phyloP scores from a whole-genome alignment of 192 early-diverging fungal species.

The Geranomyces michiganensis region DNA sequence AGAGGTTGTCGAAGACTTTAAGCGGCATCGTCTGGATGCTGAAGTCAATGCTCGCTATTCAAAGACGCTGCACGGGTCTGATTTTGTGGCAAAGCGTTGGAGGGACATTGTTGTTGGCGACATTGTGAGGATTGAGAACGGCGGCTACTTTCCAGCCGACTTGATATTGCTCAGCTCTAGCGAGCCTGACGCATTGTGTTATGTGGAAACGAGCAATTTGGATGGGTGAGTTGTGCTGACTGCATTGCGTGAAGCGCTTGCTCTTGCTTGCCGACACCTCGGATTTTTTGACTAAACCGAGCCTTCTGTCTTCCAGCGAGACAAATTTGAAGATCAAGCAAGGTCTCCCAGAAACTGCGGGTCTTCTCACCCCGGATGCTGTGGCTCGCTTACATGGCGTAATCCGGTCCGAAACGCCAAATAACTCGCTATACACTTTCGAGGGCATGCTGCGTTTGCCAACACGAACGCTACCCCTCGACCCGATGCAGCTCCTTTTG shows the following conservation, averaged over 20 bases:
- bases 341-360: constrained; percentile 83
- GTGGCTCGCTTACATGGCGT: constrained; percentile 56
- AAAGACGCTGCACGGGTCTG: constrained; percentile 45
- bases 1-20: constrained; percentile 86
- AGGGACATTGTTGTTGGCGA: constrained; percentile 86
- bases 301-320: constrained; percentile 62
- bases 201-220: constrained; percentile 97
- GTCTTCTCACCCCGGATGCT: constrained; percentile 68
- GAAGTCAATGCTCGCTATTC: constrained; percentile 48
- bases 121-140: constrained; percentile 86
- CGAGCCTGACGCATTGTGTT: constrained; percentile 95
- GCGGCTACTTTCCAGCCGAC: constrained; percentile 91
- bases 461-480: constrained; percentile 73
- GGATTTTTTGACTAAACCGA: background rate
- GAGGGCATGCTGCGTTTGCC: constrained; percentile 70
- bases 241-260: background rate
- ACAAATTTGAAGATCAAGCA: constrained; percentile 98
- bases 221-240: constrained; percentile 72
- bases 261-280: background rate
- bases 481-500: constrained; percentile 87
- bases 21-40: constrained; percentile 51
- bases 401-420: constrained; percentile 89
- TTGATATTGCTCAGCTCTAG: constrained; percentile 86
- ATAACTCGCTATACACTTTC: constrained; percentile 95
- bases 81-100: constrained; percentile 82